Conservation (phyloP, 352 stramenopile species). For the Phytophthora kernoviae region DNA sequence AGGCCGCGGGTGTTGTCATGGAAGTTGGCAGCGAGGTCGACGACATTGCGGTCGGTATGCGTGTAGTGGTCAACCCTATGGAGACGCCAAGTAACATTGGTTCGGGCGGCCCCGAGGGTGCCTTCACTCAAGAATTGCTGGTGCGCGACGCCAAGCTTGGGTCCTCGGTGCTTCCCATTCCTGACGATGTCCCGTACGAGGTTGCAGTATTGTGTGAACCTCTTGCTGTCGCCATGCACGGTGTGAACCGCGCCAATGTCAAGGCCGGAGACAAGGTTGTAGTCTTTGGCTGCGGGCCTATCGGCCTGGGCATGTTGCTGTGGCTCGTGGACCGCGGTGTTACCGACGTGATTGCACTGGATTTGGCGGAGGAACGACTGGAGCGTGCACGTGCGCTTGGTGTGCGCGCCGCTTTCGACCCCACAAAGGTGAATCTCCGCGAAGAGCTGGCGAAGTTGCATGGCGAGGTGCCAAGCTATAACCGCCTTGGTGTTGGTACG, state of each 20-base stretch:
- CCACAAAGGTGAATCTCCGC: constrained; percentile 26
- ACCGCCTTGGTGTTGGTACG: constrained; percentile 26
- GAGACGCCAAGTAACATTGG: constrained; percentile 32
- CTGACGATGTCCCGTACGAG: constrained; percentile 25
- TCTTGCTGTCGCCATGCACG: constrained; percentile 28
- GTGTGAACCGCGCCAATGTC: constrained; percentile 29
- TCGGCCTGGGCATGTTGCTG: constrained; percentile 29
- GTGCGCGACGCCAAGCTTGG: constrained; percentile 29
- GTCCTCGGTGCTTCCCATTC: constrained; percentile 27
- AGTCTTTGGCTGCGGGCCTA: constrained; percentile 28
- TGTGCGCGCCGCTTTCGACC: constrained; percentile 24
- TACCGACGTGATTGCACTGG: constrained; percentile 26
- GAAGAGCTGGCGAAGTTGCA: constrained; percentile 25
- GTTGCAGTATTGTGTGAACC: constrained; percentile 27
- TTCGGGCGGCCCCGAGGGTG: constrained; percentile 21
- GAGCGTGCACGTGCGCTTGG: constrained; percentile 22
- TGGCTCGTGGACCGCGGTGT: constrained; percentile 29
- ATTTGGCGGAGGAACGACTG: constrained; percentile 28
- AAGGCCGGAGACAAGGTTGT: constrained; percentile 31
- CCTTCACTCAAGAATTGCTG: constrained; percentile 30
- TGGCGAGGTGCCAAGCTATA: constrained; percentile 30
- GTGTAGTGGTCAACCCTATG: constrained; percentile 32
- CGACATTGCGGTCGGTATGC: constrained; percentile 26
- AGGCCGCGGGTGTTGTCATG: constrained; percentile 26
- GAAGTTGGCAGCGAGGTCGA: constrained; percentile 28